Base-by-base conservation (phyloP, 345 rosid genomes). In the Conringia planisiliqua region DNA sequence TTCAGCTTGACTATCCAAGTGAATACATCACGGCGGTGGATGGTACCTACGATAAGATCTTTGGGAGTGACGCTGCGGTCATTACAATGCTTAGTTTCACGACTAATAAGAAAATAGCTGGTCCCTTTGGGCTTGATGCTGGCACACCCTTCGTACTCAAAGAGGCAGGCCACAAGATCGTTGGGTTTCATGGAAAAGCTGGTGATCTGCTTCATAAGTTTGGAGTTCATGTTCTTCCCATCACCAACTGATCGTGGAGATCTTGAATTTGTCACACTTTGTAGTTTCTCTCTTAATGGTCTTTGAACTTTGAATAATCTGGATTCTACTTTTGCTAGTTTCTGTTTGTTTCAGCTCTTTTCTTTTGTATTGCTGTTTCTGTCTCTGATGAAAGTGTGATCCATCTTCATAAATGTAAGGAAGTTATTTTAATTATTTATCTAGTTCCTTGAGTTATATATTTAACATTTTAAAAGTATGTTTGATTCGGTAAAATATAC, bases 131-230 rank as follows among this genome's bases (percentile, higher is more conserved):
- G n/a, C n/a, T n/a, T n/a, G n/a, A n/a, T n/a, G n/a, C n/a, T n/a
- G n/a, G n/a, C n/a, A n/a, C n/a, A n/a, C n/a, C n/a, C n/a, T n/a
- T n/a, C n/a, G n/a, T n/a, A n/a, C n/a, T n/a, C n/a, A n/a, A n/a
- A n/a, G n/a, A n/a, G n/a, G n/a, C n/a, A n/a, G n/a, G n/a, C n/a
- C n/a, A 44, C 68, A 51, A 68, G 56, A 76, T 76, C 14, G 58
- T 76, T 24, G 74, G 79, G 14, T 69, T 69, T 40, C 70, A 69
- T 69, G 79, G 58, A 4, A 68, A 42, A 54, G 62, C 70, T 61
- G 43, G 59, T 61, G 56, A 62, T 46, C 1, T 9, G 18, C 6
- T 69, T 69, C 74, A 76, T 61, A 62, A 68, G 11, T 47, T 75
- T 0, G 62, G 73, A 59, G 68, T 68, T 26, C 22, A 75, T 30